Evolutionary conservation across 495 filamentous ascomycete species (phyloP).

Genomic region (Glutinoglossum americanum): DNA sequence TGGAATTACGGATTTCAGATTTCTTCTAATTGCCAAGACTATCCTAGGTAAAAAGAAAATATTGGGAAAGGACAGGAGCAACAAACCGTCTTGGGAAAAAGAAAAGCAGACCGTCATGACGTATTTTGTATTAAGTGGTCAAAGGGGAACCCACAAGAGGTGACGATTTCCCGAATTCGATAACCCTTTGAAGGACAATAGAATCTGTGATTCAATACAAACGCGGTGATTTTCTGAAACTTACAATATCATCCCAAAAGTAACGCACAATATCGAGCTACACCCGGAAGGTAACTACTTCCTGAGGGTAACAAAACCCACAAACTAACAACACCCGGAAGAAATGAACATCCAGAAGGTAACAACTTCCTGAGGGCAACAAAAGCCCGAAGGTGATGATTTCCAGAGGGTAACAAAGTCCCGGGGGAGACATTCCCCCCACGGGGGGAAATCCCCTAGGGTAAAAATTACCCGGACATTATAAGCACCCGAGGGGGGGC

Average conservation of each 20-base stretch:
- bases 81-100: background rate
- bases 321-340: background rate
- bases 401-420: constrained; percentile 1
- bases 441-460: background rate
- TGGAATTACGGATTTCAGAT: no score
- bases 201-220: background rate
- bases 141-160: background rate
- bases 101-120: background rate
- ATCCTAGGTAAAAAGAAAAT: background rate
- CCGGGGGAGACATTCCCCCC: background rate
- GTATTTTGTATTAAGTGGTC: background rate
- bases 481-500: background rate
- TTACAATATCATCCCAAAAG: background rate
- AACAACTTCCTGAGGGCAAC: background rate
- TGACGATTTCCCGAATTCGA: background rate
- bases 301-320: background rate
- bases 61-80: background rate
- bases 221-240: background rate
- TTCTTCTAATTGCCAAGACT: no score
- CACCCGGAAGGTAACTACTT: background rate
- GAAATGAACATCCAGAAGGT: background rate
- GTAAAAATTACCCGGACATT: background rate
- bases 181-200: background rate
- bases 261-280: no score
- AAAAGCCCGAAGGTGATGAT: background rate